These are phyloP conservation scores for Gaertneriomyces semiglobifer DNA, from an alignment of 192 early-diverging fungal genomes.

Conservation along the genomic window DNA sequence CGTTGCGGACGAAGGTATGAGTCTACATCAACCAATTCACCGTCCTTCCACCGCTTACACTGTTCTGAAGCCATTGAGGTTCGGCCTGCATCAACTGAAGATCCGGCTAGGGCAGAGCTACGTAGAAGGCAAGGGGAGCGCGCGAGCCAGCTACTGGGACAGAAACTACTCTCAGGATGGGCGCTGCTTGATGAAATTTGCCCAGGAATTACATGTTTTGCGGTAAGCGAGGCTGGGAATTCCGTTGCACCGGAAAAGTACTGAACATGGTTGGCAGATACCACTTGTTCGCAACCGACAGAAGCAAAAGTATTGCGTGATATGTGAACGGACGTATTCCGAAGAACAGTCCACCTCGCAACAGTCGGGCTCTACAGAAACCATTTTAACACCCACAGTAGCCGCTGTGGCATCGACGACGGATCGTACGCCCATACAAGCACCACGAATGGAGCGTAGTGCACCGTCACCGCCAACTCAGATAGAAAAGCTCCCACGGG, in stretches of 20 bases:
- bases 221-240: not conserved
- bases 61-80: not conserved
- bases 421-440: not conserved
- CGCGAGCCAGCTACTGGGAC: slow-evolving; percentile 27
- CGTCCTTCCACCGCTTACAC: not conserved
- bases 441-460: not conserved
- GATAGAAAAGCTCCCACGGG: not conserved
- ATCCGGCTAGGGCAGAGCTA: not conserved
- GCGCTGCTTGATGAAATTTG: slow-evolving; percentile 28
- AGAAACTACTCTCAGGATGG: slow-evolving; percentile 32
- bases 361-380: not conserved
- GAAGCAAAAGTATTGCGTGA: slow-evolving; percentile 31
- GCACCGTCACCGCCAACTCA: not conserved
- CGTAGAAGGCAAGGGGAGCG: slow-evolving; percentile 12
- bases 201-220: not conserved
- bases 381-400: not conserved
- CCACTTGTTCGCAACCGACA: slow-evolving; percentile 29
- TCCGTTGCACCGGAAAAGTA: not conserved
- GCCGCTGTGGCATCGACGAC: not conserved
- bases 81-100: not conserved
- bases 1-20: not conserved
- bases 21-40: not conserved
- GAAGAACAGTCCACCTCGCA: not conserved
- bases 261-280: slow-evolving; percentile 1
- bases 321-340: slow-evolving; percentile 13